phyloP scores from a whole-genome alignment of 331 rosid species.

The Stylosanthes scabra region DNA sequence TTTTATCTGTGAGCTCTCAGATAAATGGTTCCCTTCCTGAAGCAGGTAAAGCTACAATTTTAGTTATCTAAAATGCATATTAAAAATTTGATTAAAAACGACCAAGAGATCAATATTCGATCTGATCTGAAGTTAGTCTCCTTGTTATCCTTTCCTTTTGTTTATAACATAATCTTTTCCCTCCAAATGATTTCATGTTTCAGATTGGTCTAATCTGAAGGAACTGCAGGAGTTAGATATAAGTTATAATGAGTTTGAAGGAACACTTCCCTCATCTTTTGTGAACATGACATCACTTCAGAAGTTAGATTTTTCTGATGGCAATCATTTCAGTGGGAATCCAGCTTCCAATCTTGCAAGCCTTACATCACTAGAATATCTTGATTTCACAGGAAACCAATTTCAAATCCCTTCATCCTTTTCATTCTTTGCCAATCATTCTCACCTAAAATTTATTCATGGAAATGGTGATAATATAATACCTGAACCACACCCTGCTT shows the following conservation, averaged over 20 bases:
- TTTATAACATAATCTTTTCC: neutral
- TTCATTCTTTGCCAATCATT: neutral
- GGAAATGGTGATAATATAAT: neutral
- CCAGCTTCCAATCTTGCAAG: neutral
- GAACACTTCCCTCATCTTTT: neutral
- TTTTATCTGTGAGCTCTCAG: neutral
- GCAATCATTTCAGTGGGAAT: neutral
- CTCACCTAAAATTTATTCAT: neutral
- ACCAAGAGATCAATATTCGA: too few species aligned
- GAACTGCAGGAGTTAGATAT: neutral
- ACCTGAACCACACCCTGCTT: neutral
- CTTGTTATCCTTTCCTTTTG: too few species aligned
- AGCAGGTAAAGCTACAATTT: neutral
- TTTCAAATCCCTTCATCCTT: neutral
- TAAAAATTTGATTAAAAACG: too few species aligned
- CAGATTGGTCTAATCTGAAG: conserved; percentile 9
- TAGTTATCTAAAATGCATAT: too few species aligned
- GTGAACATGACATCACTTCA: neutral
- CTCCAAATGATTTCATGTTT: neutral
- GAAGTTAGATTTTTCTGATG: neutral
- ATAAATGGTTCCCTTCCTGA: neutral
- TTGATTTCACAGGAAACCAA: neutral
- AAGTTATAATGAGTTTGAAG: neutral
- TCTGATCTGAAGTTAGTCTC: too few species aligned
- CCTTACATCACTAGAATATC: neutral